Percentiles rank a stretch among this genome's conserved stretches.
phyloP scores from a whole-genome alignment of 192 early-diverging fungal species.

The Coemansia pectinata region DNA sequence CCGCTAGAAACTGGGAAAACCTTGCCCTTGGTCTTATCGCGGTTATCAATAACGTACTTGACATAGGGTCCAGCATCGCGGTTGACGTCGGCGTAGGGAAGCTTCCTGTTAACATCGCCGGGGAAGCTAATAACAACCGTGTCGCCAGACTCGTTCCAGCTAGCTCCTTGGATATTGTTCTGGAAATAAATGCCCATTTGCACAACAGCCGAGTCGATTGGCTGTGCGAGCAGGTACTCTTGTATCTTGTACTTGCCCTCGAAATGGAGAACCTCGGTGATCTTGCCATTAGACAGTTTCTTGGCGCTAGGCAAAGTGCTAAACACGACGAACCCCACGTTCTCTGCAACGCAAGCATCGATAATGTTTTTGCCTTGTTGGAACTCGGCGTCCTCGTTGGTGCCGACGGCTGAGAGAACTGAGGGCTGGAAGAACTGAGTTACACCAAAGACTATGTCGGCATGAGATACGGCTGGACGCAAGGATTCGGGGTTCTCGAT shows the following conservation, averaged over 20 bases:
- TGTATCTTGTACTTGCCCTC: conserved; percentile 30
- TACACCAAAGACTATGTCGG: conserved; percentile 25
- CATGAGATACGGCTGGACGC: conserved; percentile 2
- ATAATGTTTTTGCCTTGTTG: conserved; percentile 18
- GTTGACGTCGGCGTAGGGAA: conserved; percentile 15
- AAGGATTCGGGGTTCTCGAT: background rate
- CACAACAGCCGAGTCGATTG: conserved; percentile 2
- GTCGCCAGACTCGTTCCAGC: conserved; percentile 16
- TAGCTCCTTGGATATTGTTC: conserved; percentile 14
- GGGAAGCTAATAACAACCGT: conserved; percentile 7
- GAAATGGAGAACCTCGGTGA: conserved; percentile 12
- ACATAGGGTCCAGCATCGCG: conserved; percentile 19
- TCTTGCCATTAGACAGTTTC: conserved; percentile 12
- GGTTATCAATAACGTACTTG: conserved; percentile 25
- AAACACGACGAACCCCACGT: conserved; percentile 13
- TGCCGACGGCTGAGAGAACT: background rate
- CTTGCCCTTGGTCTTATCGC: background rate
- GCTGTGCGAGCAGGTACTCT: conserved; percentile 8
- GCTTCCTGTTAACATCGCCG: conserved; percentile 11
- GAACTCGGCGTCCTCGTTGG: conserved; percentile 5
- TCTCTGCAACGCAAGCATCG: conserved; percentile 11
- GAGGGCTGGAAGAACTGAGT: conserved; percentile 19
- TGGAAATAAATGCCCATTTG: conserved; percentile 26
- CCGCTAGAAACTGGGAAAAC: conserved; percentile 20
- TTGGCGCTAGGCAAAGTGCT: conserved; percentile 24